Conservation (phyloP, 192 early-diverging fungal genomes). For the Mortierella claussenii region DNA sequence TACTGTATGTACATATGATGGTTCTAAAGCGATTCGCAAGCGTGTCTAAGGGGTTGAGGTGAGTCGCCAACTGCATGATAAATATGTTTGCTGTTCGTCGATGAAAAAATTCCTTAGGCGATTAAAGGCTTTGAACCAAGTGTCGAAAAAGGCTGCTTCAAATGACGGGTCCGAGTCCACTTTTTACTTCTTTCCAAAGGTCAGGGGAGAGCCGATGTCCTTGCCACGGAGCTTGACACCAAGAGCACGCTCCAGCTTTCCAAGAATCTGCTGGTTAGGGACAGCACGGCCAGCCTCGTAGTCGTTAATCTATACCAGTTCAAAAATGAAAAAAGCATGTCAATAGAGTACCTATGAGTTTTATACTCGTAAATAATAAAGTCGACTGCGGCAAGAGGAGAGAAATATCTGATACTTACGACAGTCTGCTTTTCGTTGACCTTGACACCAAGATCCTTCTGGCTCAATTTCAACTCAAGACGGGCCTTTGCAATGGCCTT, state of each 20-base stretch:
- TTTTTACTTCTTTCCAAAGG: slow-evolving; percentile 54
- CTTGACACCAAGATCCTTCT: slow-evolving; percentile 89
- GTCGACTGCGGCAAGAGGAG: neutral
- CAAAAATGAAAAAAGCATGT: slow-evolving; percentile 1
- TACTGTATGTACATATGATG: no score
- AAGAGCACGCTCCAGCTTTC: slow-evolving; percentile 88
- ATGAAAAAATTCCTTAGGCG: no score
- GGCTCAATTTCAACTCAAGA: slow-evolving; percentile 77
- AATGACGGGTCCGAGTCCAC: no score
- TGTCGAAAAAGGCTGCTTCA: no score
- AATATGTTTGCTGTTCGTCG: no score
- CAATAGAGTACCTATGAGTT: neutral
- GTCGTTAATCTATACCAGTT: slow-evolving; percentile 73
- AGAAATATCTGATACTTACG: slow-evolving; percentile 50
- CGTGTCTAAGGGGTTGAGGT: no score
- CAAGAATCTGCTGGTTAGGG: slow-evolving; percentile 91
- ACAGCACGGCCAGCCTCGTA: slow-evolving; percentile 89
- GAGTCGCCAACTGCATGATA: no score
- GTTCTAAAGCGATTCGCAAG: no score
- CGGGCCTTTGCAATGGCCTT: slow-evolving; percentile 88
- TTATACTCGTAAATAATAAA: neutral
- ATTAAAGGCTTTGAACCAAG: no score
- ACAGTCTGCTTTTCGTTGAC: slow-evolving; percentile 95
- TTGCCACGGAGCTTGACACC: slow-evolving; percentile 90
- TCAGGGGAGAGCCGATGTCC: slow-evolving; percentile 58